phyloP scores from a whole-genome alignment of 306 rosid species.

The Cercis canadensis region DNA sequence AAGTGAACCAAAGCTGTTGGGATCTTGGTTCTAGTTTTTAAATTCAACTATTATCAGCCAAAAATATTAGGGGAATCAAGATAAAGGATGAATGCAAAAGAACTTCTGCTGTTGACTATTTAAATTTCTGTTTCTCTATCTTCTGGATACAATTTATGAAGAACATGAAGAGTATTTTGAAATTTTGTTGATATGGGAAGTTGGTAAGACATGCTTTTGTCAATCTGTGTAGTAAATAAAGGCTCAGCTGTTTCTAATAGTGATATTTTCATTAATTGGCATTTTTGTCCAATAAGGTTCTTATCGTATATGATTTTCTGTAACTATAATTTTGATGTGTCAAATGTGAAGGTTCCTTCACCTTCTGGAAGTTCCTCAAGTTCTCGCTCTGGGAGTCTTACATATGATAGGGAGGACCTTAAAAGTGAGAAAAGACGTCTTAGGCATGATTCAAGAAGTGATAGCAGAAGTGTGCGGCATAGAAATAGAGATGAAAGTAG shows the following conservation, averaged over 20 bases:
- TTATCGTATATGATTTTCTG: conserved; percentile 12
- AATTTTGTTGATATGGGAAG: too few relatives aligned
- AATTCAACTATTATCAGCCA: not conserved
- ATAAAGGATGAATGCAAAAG: too few relatives aligned
- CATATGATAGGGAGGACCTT: conserved; percentile 56
- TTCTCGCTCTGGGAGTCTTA: conserved; percentile 35
- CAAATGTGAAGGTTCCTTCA: conserved; percentile 56
- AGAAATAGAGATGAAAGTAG: conserved; percentile 47
- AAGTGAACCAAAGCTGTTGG: not conserved
- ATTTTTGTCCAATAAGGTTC: conserved; percentile 8
- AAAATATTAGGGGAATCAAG: conserved; percentile 4
- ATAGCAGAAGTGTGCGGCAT: conserved; percentile 51
- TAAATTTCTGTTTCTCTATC: not conserved
- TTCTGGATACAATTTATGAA: conserved; percentile 9
- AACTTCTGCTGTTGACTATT: not conserved
- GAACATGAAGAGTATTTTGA: not conserved
- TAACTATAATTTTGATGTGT: conserved; percentile 36
- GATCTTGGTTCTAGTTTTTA: not conserved
- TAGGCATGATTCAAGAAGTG: conserved; percentile 61
- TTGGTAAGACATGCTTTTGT: not conserved
- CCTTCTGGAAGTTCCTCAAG: not conserved
- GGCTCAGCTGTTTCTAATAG: conserved; percentile 18
- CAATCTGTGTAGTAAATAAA: not conserved
- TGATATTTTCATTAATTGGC: conserved; percentile 15
- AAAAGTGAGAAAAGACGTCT: conserved; percentile 60